A percentile compares a stretch with the other conserved stretches of the same genome.
Conservation (phyloP, 139 green algal species). For the Tetraselmis striata region DNA sequence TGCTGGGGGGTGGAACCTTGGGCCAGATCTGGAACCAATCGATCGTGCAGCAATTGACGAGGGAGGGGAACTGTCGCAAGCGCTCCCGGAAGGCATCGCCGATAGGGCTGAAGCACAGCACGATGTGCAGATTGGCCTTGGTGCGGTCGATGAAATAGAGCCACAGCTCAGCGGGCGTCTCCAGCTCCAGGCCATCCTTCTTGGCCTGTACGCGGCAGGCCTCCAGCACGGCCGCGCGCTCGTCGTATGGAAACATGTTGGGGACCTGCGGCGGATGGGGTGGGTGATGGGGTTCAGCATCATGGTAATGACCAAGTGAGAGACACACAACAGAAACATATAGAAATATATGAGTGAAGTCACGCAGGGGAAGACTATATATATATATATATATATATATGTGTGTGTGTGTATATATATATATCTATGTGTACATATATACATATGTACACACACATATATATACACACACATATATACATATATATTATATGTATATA, state of each 20-base stretch:
- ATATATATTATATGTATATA: too few relatives aligned
- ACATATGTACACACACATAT: too few relatives aligned
- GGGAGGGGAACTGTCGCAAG: constrained; percentile 67
- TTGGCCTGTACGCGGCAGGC: constrained; percentile 19
- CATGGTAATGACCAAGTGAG: too few relatives aligned
- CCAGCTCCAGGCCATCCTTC: constrained; percentile 26
- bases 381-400: too few relatives aligned
- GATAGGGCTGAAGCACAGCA: constrained; percentile 61
- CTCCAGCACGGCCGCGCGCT: constrained; percentile 53
- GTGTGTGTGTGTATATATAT: too few relatives aligned
- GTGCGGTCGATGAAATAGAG: constrained; percentile 50
- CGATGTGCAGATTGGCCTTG: constrained; percentile 61
- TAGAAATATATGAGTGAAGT: too few relatives aligned
- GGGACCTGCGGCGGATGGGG: constrained; percentile 19
- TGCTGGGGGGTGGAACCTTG: too few relatives aligned
- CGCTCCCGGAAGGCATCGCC: constrained; percentile 63
- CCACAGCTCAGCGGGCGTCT: constrained; percentile 38
- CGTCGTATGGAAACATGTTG: constrained; percentile 69
- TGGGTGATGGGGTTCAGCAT: too few relatives aligned
- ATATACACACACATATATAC: too few relatives aligned
- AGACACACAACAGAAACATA: too few relatives aligned
- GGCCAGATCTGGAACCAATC: constrained; percentile 61
- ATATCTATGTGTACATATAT: too few relatives aligned
- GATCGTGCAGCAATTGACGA: constrained; percentile 75
- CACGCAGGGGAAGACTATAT: too few relatives aligned